phyloP scores from a whole-genome alignment of 1,284 basidiomycete genomes.

The Schizophyllum amplum region DNA sequence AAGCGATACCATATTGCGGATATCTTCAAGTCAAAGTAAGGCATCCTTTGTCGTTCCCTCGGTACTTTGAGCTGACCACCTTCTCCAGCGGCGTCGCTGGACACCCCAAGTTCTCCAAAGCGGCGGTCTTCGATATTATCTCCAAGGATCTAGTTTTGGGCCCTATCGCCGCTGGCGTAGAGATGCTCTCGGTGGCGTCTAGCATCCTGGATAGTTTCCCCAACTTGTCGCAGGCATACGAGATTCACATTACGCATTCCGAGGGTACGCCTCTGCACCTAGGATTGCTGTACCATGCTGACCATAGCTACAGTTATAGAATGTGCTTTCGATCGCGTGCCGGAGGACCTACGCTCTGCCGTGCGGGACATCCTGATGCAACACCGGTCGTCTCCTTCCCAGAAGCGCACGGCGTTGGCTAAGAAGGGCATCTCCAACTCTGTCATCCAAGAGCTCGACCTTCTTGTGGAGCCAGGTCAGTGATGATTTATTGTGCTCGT shows the following conservation, averaged over 20 bases:
- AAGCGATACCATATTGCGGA: constrained; percentile 85
- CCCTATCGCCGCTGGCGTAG: constrained; percentile 56
- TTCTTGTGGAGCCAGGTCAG: constrained; percentile 54
- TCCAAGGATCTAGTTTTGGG: constrained; percentile 59
- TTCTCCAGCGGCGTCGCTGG: constrained; percentile 47
- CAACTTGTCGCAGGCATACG: constrained; percentile 52
- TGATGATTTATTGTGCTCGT: neutral
- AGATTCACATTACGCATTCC: constrained; percentile 70
- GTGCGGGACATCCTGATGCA: constrained; percentile 58
- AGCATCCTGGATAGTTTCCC: constrained; percentile 66
- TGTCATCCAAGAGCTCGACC: constrained; percentile 62
- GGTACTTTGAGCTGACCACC: neutral
- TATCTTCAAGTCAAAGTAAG: constrained; percentile 59
- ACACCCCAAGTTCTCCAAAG: constrained; percentile 63
- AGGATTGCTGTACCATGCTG: neutral
- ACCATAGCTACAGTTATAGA: constrained; percentile 45
- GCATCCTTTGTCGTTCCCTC: constrained; percentile 8
- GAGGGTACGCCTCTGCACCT: constrained; percentile 37
- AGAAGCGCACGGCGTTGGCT: constrained; percentile 58
- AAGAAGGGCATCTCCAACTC: constrained; percentile 59
- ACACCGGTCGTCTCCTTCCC: constrained; percentile 52
- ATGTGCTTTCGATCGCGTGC: constrained; percentile 50
- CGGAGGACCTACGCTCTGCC: constrained; percentile 40
- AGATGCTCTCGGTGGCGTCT: constrained; percentile 59
- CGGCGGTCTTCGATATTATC: constrained; percentile 74